Evolutionary conservation across 2,329 filamentous ascomycete species (phyloP).

Genomic region (Colletotrichum navitas): DNA sequence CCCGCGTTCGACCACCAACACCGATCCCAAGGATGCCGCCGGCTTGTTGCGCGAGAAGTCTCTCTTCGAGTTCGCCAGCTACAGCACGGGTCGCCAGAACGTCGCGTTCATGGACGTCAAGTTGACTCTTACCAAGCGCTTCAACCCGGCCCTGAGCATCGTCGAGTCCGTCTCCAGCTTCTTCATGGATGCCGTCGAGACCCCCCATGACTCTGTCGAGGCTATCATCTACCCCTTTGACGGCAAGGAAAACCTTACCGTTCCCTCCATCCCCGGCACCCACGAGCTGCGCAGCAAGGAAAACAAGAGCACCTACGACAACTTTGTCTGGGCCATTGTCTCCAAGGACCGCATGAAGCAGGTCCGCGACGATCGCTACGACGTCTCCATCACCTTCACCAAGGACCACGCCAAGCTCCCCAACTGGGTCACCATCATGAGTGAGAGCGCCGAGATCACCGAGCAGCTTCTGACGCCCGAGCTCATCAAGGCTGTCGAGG

Average conservation of each 20-base stretch:
- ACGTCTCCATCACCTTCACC: conserved; percentile 90
- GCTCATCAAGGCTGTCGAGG: conserved; percentile 81
- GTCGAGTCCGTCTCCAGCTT: conserved; percentile 79
- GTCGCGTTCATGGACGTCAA: conserved; percentile 90
- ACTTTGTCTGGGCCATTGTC: conserved; percentile 94
- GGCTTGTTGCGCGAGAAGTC: conserved; percentile 84
- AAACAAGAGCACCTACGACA: conserved; percentile 80
- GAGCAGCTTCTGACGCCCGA: conserved; percentile 90
- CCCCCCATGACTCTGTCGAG: conserved; percentile 80
- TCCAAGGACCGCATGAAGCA: conserved; percentile 95
- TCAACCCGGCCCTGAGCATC: conserved; percentile 77
- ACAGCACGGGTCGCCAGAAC: conserved; percentile 93
- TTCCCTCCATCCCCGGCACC: conserved; percentile 73
- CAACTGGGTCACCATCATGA: conserved; percentile 93
- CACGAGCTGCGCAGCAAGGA: conserved; percentile 68
- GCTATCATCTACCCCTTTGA: conserved; percentile 90
- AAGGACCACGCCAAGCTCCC: conserved; percentile 94
- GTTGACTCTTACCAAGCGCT: conserved; percentile 84
- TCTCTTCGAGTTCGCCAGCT: conserved; percentile 86
- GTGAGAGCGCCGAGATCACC: conserved; percentile 94
- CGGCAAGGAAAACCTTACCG: conserved; percentile 85
- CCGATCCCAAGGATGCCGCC: conserved; percentile 55
- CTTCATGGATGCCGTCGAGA: conserved; percentile 81
- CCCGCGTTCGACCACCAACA: conserved; percentile 64
- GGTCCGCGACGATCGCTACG: conserved; percentile 92